Conservation (phyloP, 306 rosid species). For the Vicia faba region DNA sequence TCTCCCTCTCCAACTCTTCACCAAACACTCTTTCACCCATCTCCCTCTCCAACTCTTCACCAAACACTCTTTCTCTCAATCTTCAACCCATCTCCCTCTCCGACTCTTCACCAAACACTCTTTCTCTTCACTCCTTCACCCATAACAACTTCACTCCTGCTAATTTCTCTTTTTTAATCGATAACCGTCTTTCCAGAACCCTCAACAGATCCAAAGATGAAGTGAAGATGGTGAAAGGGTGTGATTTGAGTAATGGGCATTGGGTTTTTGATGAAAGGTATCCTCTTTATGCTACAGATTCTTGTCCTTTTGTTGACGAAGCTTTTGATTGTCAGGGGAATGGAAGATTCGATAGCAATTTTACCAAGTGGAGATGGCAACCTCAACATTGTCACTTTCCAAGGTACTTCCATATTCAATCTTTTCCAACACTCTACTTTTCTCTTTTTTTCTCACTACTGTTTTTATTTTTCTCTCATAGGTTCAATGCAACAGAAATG, state of each 20-base stretch:
- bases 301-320: constrained; percentile 89
- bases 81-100: constrained; percentile 21
- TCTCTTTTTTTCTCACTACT: constrained; percentile 14
- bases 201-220: constrained; percentile 38
- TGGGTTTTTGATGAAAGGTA: constrained; percentile 86
- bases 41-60: constrained; percentile 44
- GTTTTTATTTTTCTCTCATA: constrained; percentile 31
- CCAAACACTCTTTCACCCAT: constrained; percentile 40
- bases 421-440: constrained; percentile 3
- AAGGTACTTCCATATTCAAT: constrained; percentile 49
- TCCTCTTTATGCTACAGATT: constrained; percentile 60
- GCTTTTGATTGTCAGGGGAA: constrained; percentile 85
- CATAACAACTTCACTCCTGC: constrained; percentile 50
- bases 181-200: constrained; percentile 44
- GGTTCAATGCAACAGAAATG: constrained; percentile 91
- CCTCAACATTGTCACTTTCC: constrained; percentile 67
- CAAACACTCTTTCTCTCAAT: constrained; percentile 44
- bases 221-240: constrained; percentile 36
- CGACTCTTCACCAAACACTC: constrained; percentile 44
- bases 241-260: constrained; percentile 72
- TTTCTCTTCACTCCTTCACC: constrained; percentile 41
- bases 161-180: constrained; percentile 42
- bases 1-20: constrained; percentile 42
- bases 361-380: constrained; percentile 85
- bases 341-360: constrained; percentile 78